Conservation (phyloP, 768 basidiomycete genomes). For the Tephrocybe sp. region DNA sequence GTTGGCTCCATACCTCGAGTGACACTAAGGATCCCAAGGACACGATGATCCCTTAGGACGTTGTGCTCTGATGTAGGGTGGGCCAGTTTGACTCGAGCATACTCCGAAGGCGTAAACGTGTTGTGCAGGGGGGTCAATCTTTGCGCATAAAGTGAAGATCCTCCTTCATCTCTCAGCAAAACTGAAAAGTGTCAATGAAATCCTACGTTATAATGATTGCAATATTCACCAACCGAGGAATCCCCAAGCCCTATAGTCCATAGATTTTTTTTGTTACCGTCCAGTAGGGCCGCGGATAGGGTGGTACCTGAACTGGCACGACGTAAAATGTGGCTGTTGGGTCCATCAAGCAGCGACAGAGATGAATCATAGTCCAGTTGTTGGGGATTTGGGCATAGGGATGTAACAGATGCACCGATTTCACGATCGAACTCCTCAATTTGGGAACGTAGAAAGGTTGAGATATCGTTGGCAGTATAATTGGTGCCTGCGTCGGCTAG, state of each 20-base stretch:
- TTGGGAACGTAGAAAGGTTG: conserved; percentile 4
- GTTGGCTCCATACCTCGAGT: conserved; percentile 10
- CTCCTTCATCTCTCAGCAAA: conserved; percentile 1
- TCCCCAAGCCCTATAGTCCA: conserved; percentile 15
- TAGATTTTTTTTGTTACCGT: conserved; percentile 11
- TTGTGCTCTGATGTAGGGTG: conserved; percentile 14
- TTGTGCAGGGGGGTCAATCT: conserved; percentile 10
- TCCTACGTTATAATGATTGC: background rate
- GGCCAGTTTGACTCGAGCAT: conserved; percentile 11
- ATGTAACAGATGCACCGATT: conserved; percentile 9
- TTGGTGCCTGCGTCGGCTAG: background rate
- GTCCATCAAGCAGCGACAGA: conserved; percentile 3
- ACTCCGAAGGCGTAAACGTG: conserved; percentile 13
- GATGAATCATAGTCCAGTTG: background rate
- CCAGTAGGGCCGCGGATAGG: conserved; percentile 11
- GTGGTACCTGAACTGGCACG: conserved; percentile 13
- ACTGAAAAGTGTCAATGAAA: background rate
- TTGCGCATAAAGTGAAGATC: background rate
- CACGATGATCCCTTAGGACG: conserved; percentile 9
- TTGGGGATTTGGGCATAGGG: conserved; percentile 7
- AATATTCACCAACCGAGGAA: conserved; percentile 10
- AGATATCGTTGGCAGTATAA: background rate
- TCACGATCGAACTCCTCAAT: conserved; percentile 13
- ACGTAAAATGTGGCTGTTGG: conserved; percentile 2
- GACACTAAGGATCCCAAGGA: conserved; percentile 11